Base-by-base conservation (phyloP, 2,329 filamentous ascomycete genomes). In the Graphium sp. region DNA sequence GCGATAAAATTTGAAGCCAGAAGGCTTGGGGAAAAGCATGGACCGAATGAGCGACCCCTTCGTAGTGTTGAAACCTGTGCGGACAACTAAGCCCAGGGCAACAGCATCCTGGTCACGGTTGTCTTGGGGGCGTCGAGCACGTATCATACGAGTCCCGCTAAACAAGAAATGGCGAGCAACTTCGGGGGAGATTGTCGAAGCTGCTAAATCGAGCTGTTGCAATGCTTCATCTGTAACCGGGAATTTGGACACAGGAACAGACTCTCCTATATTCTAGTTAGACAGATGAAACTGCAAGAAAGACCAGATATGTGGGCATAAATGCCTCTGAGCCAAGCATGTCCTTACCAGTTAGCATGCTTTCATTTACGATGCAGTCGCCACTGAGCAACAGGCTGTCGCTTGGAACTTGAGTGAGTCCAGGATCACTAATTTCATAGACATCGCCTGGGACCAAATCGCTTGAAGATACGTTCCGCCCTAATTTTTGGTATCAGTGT, bases 321-420 rank as follows among this genome's bases (percentile, higher is more conserved):
- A 9, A 12, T 4, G 7, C 10, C 7, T 16, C 11, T 21, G 18
- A 9, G 7, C 13, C 18, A 8, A 11, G 22, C 6, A 19, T 7
- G 11, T 5, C n/a, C 39, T 30, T 39, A 52, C 52, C 52, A 22
- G 89, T 98, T 20, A 98, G 68, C 89, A 98, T 98, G 54, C 89
- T 95, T 53, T 98, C 89, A 44, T 98, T 98, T 38, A 98, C 85
- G 36, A 98, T 95, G 44, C 85, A 94, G 52, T 98, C 91, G 22
- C 89, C 91, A 29, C 81, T 82, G 1, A 98, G 63, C 5, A 98
- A 57, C 19, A 98, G 58, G 48, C 87, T 92, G 49, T 98, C 89
- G 43, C 82, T 89, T 1, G 89, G 89, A 36, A 95, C 79, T 41
- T 92, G 81, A 4, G 70, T 70, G 16, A 98, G 60, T 11, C 76